A percentile compares a stretch with the other conserved stretches of the same genome.
These are phyloP conservation scores for Phoma sp. DNA, from an alignment of 2,329 filamentous ascomycete species.

Conservation along the genomic window DNA sequence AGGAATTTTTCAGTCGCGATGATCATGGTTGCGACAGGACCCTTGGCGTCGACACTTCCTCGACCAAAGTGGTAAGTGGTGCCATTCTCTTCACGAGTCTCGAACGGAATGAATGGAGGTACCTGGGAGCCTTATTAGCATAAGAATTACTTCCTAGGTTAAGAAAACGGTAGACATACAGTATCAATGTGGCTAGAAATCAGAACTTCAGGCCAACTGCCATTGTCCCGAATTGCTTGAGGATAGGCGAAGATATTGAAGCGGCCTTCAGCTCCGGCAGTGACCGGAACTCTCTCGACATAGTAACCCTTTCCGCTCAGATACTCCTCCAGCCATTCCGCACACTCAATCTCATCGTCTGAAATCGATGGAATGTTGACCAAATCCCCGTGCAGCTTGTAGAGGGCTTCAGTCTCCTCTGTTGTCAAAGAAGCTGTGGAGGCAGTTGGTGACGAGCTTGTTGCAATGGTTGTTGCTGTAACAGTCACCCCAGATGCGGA, in stretches of 20 bases:
- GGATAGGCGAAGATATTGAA: slow-evolving; percentile 79
- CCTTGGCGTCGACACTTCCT: slow-evolving; percentile 70
- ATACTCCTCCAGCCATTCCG: slow-evolving; percentile 71
- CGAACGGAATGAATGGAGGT: slow-evolving; percentile 72
- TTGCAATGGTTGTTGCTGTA: background rate
- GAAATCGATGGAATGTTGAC: slow-evolving; percentile 39
- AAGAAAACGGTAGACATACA: slow-evolving; percentile 32
- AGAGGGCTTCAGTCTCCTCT: slow-evolving; percentile 32
- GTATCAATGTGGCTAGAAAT: slow-evolving; percentile 83
- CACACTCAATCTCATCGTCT: slow-evolving; percentile 71
- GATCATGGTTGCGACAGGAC: slow-evolving; percentile 71
- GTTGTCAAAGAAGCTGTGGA: slow-evolving; percentile 16
- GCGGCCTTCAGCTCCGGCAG: slow-evolving; percentile 50
- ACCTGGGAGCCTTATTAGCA: slow-evolving; percentile 20
- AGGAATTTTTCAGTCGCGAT: slow-evolving; percentile 66
- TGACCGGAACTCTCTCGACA: slow-evolving; percentile 57
- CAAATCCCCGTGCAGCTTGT: slow-evolving; percentile 31
- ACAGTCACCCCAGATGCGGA: background rate
- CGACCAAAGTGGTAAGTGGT: slow-evolving; percentile 67
- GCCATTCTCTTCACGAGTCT: slow-evolving; percentile 55
- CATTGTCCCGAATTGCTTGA: slow-evolving; percentile 41
- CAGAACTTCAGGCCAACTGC: slow-evolving; percentile 63
- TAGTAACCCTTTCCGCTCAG: slow-evolving; percentile 51
- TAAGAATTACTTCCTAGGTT: too few species aligned
- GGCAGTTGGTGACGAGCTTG: slow-evolving; percentile 1